phyloP scores from a whole-genome alignment of 2,329 filamentous ascomycete genomes.

The Huntiella abstrusa region DNA sequence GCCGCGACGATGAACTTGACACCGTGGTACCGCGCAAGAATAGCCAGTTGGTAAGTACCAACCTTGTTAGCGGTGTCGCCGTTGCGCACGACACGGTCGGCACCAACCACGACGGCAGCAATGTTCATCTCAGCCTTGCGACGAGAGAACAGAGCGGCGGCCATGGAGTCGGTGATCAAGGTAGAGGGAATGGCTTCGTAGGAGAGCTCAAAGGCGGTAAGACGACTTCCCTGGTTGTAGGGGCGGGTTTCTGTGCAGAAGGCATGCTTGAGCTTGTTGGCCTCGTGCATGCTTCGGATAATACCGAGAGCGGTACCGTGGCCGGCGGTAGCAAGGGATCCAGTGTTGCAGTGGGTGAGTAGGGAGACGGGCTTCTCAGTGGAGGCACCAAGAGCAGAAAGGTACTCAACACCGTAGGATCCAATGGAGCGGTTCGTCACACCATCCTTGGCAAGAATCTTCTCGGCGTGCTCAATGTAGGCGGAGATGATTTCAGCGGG shows the following conservation, averaged over 20 bases:
- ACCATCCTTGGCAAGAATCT: slow-evolving; percentile 73
- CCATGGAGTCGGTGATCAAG: slow-evolving; percentile 93
- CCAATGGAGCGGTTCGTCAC: slow-evolving; percentile 78
- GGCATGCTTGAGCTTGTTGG: slow-evolving; percentile 52
- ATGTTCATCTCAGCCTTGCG: slow-evolving; percentile 48
- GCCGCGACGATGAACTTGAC: slow-evolving; percentile 92
- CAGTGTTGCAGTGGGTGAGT: slow-evolving; percentile 94
- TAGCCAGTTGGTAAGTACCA: slow-evolving; percentile 80
- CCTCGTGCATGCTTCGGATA: slow-evolving; percentile 60
- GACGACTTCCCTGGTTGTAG: slow-evolving; percentile 89
- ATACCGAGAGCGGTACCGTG: slow-evolving; percentile 92
- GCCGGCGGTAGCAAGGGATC: slow-evolving; percentile 90
- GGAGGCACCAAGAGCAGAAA: slow-evolving; percentile 38
- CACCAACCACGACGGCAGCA: slow-evolving; percentile 77
- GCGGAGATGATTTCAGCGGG: slow-evolving; percentile 39
- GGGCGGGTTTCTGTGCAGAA: slow-evolving; percentile 95
- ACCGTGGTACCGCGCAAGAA: slow-evolving; percentile 73
- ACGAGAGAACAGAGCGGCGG: slow-evolving; percentile 57
- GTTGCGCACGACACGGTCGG: slow-evolving; percentile 86
- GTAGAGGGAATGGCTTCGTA: slow-evolving; percentile 84
- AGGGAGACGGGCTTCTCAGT: slow-evolving; percentile 45
- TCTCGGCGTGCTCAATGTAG: slow-evolving; percentile 66
- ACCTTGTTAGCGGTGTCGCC: slow-evolving; percentile 98
- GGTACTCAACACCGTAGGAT: slow-evolving; percentile 65
- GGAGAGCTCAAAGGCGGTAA: slow-evolving; percentile 93